A percentile compares a stretch with the other conserved stretches of the same genome.
phyloP scores from a whole-genome alignment of 2,329 filamentous ascomycete species.

The Stagonosporopsis tanaceti region DNA sequence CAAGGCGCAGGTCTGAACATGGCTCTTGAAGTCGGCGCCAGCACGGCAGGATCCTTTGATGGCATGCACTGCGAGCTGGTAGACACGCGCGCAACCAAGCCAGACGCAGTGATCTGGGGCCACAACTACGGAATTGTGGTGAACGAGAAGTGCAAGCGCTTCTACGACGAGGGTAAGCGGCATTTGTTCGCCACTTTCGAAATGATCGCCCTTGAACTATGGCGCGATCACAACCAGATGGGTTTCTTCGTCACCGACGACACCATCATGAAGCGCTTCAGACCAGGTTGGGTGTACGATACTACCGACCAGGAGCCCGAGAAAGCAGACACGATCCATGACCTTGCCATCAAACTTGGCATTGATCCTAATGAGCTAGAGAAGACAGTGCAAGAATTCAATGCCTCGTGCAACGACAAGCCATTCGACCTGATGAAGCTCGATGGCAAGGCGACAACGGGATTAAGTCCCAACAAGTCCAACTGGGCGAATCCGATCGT shows the following conservation, averaged over 20 bases:
- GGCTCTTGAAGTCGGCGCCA: background rate
- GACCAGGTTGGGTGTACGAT: conserved; percentile 54
- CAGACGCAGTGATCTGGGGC: conserved; percentile 52
- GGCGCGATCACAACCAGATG: conserved; percentile 53
- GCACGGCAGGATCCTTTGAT: conserved; percentile 51
- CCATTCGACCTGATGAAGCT: conserved; percentile 54
- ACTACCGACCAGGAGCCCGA: conserved; percentile 54
- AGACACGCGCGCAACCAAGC: conserved; percentile 52
- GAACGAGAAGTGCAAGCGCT: conserved; percentile 51
- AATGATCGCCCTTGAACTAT: conserved; percentile 53
- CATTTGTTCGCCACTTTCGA: conserved; percentile 56
- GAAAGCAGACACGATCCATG: conserved; percentile 51
- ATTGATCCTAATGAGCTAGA: conserved; percentile 21
- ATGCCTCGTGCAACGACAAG: conserved; percentile 51
- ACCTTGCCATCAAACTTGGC: conserved; percentile 14
- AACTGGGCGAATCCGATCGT: conserved; percentile 51
- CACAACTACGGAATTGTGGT: conserved; percentile 57
- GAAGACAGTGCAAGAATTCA: conserved; percentile 52
- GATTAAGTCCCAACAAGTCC: background rate
- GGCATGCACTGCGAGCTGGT: conserved; percentile 56
- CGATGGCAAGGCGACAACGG: conserved; percentile 47
- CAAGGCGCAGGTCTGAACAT: background rate
- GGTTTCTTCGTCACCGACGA: conserved; percentile 54
- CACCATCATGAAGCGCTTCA: conserved; percentile 53
- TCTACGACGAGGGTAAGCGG: conserved; percentile 50